Evolutionary conservation across 331 rosid species (phyloP).

Genomic region (Telfairia occidentalis): DNA sequence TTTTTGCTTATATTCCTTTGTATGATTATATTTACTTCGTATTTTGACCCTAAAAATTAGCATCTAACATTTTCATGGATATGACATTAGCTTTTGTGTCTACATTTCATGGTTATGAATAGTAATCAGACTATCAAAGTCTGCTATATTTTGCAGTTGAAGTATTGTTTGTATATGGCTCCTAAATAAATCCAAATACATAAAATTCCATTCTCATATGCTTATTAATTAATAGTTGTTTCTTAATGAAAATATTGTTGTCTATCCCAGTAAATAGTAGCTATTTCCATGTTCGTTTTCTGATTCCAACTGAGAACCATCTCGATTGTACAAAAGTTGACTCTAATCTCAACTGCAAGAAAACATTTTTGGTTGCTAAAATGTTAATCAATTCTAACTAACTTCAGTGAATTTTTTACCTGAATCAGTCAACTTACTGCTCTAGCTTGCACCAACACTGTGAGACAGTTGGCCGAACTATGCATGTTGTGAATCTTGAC

Average conservation of each 20-base stretch:
- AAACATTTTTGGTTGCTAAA: not conserved
- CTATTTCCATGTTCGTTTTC: not conserved
- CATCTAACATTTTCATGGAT: not conserved
- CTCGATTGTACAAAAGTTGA: not conserved
- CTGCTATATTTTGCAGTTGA: not conserved
- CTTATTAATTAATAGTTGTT: not conserved
- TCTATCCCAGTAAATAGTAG: not conserved
- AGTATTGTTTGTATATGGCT: not conserved
- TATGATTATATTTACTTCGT: not conserved
- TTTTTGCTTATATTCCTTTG: not conserved
- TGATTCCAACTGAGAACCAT: not conserved
- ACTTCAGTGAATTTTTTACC: not conserved
- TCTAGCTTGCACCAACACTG: constrained; percentile 65
- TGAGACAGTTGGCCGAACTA: constrained; percentile 37
- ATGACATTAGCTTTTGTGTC: not conserved
- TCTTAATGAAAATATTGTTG: not conserved
- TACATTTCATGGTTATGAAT: not conserved
- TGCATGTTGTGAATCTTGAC: constrained; percentile 73
- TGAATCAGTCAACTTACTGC: constrained; percentile 50
- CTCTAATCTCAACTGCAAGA: not conserved
- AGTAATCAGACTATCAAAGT: not conserved
- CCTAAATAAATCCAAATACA: not conserved
- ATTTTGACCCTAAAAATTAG: not conserved
- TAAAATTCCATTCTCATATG: not conserved
- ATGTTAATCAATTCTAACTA: not conserved